These are phyloP conservation scores for Tricholoma flavovirens DNA, from an alignment of 768 basidiomycete species.

Conservation along the genomic window DNA sequence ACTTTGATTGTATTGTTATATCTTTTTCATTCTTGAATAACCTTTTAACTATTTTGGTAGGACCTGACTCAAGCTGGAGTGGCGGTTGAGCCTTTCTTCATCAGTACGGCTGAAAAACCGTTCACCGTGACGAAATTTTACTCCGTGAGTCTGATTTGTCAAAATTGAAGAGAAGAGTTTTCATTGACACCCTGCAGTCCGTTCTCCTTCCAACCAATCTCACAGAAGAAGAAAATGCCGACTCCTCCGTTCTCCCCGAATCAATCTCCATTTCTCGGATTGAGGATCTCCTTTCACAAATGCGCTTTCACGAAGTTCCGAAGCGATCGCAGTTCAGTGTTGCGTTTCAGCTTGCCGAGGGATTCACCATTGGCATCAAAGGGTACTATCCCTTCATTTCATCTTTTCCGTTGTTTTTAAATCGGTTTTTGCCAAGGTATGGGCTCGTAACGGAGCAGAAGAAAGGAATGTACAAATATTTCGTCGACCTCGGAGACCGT, in stretches of 20 bases:
- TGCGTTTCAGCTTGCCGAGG: conserved; percentile 72
- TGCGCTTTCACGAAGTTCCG: conserved; percentile 75
- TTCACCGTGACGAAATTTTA: conserved; percentile 79
- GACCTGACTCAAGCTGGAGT: conserved; percentile 79
- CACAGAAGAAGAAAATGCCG: conserved; percentile 37
- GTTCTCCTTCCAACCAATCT: conserved; percentile 51
- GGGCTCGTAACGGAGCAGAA: conserved; percentile 84
- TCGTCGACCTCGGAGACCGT: conserved; percentile 69
- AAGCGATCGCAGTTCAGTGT: conserved; percentile 82
- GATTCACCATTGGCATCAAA: conserved; percentile 74
- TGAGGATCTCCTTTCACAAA: conserved; percentile 71
- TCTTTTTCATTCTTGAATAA: not conserved
- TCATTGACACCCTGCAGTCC: conserved; percentile 34
- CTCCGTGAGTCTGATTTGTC: conserved; percentile 42
- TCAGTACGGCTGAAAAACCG: conserved; percentile 56
- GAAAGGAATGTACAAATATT: conserved; percentile 78
- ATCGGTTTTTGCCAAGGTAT: conserved; percentile 52
- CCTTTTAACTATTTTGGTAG: conserved; percentile 31
- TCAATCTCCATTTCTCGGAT: conserved; percentile 74
- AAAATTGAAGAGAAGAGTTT: not conserved
- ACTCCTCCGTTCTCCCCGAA: conserved; percentile 49
- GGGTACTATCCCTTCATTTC: conserved; percentile 43
- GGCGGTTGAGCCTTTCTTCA: conserved; percentile 85
- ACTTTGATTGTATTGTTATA: conserved; percentile 49
- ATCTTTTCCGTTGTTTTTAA: not conserved